These are phyloP conservation scores for Toxoplasma gondii DNA, from an alignment of 169 alveolate genomes.

Conservation along the genomic window DNA sequence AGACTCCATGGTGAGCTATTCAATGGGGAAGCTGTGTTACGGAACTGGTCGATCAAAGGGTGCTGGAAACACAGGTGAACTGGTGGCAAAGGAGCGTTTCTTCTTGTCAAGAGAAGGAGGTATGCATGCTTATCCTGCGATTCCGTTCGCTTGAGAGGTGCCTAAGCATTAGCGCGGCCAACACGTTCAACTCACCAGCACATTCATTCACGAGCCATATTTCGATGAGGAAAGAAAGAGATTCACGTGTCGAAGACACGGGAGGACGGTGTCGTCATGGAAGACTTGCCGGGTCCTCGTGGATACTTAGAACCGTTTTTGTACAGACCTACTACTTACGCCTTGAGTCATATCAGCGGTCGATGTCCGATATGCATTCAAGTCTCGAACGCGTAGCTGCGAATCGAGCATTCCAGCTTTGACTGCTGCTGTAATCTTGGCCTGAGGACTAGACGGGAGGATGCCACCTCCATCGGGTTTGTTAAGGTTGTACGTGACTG, in stretches of 20 bases:
- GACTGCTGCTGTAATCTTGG: slow-evolving; percentile 1
- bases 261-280: neutral
- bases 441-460: slow-evolving; percentile 15
- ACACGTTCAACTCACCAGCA: neutral
- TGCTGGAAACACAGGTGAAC: too few relatives aligned
- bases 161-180: too few relatives aligned
- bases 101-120: too few relatives aligned
- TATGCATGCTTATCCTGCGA: too few relatives aligned
- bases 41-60: too few relatives aligned
- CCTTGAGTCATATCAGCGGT: slow-evolving; percentile 10
- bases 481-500: neutral
- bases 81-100: too few relatives aligned
- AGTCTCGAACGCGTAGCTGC: slow-evolving; percentile 24
- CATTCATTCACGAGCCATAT: neutral
- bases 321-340: neutral
- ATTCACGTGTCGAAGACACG: neutral
- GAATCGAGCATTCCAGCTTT: slow-evolving; percentile 1
- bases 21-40: too few relatives aligned
- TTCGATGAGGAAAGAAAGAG: neutral
- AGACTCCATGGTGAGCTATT: too few relatives aligned
- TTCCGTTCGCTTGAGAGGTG: too few relatives aligned
- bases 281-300: too few relatives aligned
- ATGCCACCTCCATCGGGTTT: neutral
- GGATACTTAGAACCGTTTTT: too few relatives aligned
- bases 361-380: slow-evolving; percentile 22